phyloP scores from a whole-genome alignment of 2,329 filamentous ascomycete genomes.

The Trichophyton benhamiae region DNA sequence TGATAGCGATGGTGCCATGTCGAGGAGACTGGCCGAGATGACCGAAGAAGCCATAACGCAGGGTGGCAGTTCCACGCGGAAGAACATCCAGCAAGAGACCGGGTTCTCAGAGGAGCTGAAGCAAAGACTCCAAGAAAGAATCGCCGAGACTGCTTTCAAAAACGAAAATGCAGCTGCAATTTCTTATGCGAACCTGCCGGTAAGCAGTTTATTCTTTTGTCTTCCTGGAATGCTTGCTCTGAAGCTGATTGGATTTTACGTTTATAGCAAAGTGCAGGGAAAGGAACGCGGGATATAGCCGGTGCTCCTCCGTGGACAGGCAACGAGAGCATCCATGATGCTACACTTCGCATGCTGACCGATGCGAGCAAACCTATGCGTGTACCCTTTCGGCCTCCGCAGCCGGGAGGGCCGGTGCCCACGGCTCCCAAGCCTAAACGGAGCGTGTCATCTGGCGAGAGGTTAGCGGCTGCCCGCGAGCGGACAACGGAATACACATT shows the following conservation, averaged over 20 bases:
- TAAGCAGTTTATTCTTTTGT: slow-evolving; percentile 18
- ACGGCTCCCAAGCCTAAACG: slow-evolving; percentile 35
- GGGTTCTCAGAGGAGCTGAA: slow-evolving; percentile 52
- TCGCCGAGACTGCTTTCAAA: slow-evolving; percentile 44
- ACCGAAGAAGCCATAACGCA: slow-evolving; percentile 46
- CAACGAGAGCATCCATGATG: slow-evolving; percentile 59
- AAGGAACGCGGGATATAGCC: slow-evolving; percentile 56
- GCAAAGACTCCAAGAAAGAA: slow-evolving; percentile 45
- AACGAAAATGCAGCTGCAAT: slow-evolving; percentile 43
- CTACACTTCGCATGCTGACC: slow-evolving; percentile 66
- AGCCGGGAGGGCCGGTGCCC: slow-evolving; percentile 28
- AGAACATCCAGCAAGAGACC: slow-evolving; percentile 46
- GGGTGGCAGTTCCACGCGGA: slow-evolving; percentile 43
- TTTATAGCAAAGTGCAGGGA: slow-evolving; percentile 45
- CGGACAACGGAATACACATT: slow-evolving; percentile 44
- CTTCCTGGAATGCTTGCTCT: background rate
- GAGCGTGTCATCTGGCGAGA: slow-evolving; percentile 32
- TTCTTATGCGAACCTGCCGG: slow-evolving; percentile 42
- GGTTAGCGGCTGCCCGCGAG: slow-evolving; percentile 48
- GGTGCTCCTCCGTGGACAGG: slow-evolving; percentile 64
- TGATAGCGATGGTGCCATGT: slow-evolving; percentile 40
- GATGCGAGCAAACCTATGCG: slow-evolving; percentile 48
- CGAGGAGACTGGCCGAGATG: slow-evolving; percentile 46
- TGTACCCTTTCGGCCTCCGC: slow-evolving; percentile 30
- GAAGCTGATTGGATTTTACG: background rate